phyloP scores from a whole-genome alignment of 1,284 basidiomycete species.

The Rhizopogon parksii region DNA sequence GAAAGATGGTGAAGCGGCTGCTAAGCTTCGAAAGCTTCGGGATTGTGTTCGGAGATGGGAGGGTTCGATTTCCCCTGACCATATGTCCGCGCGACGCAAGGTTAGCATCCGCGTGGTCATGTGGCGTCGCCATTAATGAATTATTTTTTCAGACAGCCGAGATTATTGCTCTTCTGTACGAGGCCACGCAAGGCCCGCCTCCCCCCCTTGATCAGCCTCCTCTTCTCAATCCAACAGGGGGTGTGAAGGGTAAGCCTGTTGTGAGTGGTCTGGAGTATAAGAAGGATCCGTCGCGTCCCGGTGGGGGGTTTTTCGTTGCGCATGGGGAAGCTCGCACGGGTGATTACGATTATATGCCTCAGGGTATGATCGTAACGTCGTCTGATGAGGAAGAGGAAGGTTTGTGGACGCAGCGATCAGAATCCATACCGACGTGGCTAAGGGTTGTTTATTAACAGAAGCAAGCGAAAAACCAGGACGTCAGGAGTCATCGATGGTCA shows the following conservation, averaged over 20 bases:
- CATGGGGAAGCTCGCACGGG: constrained; percentile 39
- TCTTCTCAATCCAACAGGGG: constrained; percentile 66
- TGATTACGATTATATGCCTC: constrained; percentile 54
- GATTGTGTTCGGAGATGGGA: constrained; percentile 85
- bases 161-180: constrained; percentile 87
- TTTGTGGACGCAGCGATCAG: constrained; percentile 30
- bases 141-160: constrained; percentile 67
- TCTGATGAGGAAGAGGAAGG: constrained; percentile 45
- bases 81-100: constrained; percentile 89
- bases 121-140: constrained; percentile 4
- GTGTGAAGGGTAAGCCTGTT: constrained; percentile 54
- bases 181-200: constrained; percentile 75
- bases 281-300: constrained; percentile 69
- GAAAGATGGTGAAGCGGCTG: constrained; percentile 67
- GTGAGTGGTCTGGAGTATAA: constrained; percentile 59
- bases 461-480: constrained; percentile 16
- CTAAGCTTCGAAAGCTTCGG: constrained; percentile 69
- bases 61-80: constrained; percentile 68
- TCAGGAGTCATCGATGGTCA: constrained; percentile 38
- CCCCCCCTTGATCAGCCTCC: constrained; percentile 50
- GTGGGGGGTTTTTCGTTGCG: constrained; percentile 80
- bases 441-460: constrained; percentile 14
- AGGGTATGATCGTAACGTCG: constrained; percentile 54
- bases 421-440: constrained; percentile 26
- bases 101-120: constrained; percentile 34